phyloP scores from a whole-genome alignment of 257 asterid genomes.

The Solanum raphanifolium region DNA sequence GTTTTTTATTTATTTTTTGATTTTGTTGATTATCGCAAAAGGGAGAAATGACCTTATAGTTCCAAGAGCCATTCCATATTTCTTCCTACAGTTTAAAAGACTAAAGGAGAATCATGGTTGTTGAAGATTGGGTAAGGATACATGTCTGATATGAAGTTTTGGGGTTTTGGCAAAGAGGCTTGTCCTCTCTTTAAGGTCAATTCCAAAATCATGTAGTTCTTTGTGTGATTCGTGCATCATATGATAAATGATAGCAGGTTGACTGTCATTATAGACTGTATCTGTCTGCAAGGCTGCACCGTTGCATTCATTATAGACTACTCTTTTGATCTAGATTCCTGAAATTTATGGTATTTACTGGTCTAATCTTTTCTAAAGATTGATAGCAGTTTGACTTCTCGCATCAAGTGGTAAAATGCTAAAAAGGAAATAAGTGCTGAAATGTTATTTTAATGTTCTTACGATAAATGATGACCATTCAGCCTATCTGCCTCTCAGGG shows the following conservation, averaged over 20 bases:
- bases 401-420: not conserved
- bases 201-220: not conserved
- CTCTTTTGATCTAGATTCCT: not conserved
- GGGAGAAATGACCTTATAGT: not conserved
- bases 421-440: not conserved
- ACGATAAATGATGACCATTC: not conserved
- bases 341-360: not conserved
- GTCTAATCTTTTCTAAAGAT: not conserved
- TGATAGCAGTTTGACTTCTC: not conserved
- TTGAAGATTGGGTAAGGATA: not conserved
- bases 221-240: not conserved
- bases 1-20: not conserved
- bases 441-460: not conserved
- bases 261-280: too few relatives aligned
- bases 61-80: not conserved
- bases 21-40: not conserved
- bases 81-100: not conserved
- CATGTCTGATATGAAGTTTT: not conserved
- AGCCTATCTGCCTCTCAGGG: slow-evolving; percentile 29
- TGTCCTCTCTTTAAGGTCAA: not conserved
- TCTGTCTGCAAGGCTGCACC: not conserved
- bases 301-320: not conserved
- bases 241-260: not conserved
- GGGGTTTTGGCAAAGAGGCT: not conserved
- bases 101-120: not conserved